phyloP scores from a whole-genome alignment of 2,329 filamentous ascomycete species.

The Pyrenophora tritici-repentis region DNA sequence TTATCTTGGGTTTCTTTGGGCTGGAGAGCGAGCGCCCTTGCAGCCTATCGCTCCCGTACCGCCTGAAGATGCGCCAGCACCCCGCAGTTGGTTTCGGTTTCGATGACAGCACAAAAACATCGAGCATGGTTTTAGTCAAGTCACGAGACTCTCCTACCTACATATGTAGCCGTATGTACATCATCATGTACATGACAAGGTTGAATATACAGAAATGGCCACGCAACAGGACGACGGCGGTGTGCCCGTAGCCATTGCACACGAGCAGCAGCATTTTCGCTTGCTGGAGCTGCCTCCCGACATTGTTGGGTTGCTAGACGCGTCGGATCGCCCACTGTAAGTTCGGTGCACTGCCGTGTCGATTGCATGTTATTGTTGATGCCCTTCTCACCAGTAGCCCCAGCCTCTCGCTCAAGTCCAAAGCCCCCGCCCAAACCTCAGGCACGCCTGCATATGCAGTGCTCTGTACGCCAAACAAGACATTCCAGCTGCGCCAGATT shows the following conservation, averaged over 20 bases:
- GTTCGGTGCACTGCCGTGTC: conserved; percentile 40
- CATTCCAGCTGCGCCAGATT: conserved; percentile 66
- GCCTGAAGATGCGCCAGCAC: neutral
- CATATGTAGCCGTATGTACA: no score
- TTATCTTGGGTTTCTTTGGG: conserved; percentile 27
- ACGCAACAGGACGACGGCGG: conserved; percentile 49
- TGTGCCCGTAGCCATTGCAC: conserved; percentile 51
- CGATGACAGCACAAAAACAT: no score
- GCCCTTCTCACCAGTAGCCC: conserved; percentile 27
- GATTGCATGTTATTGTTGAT: conserved; percentile 19
- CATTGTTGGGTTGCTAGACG: conserved; percentile 59
- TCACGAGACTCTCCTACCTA: no score
- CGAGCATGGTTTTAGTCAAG: neutral
- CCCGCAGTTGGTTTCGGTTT: conserved; percentile 5
- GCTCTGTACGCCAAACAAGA: conserved; percentile 62
- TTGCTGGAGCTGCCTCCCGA: conserved; percentile 66
- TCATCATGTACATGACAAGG: no score
- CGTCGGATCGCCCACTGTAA: conserved; percentile 49
- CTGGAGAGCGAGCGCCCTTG: neutral
- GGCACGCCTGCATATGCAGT: conserved; percentile 54
- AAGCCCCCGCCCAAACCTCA: conserved; percentile 23
- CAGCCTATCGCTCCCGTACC: no score
- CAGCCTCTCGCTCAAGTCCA: conserved; percentile 47
- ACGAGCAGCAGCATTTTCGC: conserved; percentile 59
- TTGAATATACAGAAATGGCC: conserved; percentile 45